These are phyloP conservation scores for Medicago arabica DNA, from an alignment of 306 rosid species.

Conservation along the genomic window DNA sequence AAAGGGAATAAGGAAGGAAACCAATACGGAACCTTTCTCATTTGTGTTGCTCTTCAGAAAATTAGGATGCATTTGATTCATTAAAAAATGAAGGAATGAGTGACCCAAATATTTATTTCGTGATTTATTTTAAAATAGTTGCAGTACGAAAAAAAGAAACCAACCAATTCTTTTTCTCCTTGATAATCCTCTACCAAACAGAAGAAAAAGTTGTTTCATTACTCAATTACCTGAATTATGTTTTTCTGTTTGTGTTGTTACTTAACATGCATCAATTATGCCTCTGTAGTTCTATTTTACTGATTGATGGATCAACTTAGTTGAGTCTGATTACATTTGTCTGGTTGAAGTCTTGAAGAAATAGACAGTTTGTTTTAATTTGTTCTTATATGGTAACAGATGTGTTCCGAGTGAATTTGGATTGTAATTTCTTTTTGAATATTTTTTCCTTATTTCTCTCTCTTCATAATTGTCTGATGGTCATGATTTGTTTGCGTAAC, in stretches of 20 bases:
- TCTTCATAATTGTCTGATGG: conserved; percentile 16
- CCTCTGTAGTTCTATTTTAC: background rate
- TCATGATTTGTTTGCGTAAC: background rate
- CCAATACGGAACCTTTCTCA: too few relatives aligned
- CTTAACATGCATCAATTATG: background rate
- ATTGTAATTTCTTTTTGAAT: conserved; percentile 10
- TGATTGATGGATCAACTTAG: conserved; percentile 9
- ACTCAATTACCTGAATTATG: background rate
- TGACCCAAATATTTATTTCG: background rate
- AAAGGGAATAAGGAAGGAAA: too few relatives aligned
- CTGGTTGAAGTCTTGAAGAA: conserved; percentile 9
- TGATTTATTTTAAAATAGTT: background rate
- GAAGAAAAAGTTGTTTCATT: background rate
- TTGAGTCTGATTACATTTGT: conserved; percentile 22
- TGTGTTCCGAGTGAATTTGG: conserved; percentile 18
- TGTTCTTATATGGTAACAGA: conserved; percentile 19
- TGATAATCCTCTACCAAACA: background rate
- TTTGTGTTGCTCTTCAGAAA: too few relatives aligned
- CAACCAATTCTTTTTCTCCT: background rate
- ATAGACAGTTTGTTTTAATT: background rate
- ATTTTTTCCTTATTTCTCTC: background rate
- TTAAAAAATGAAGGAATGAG: background rate
- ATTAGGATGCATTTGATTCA: background rate
- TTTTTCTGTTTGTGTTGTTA: background rate
- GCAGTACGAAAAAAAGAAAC: background rate